Base-by-base conservation (phyloP, 179 eudicot species). In the Carnegiea gigantea region DNA sequence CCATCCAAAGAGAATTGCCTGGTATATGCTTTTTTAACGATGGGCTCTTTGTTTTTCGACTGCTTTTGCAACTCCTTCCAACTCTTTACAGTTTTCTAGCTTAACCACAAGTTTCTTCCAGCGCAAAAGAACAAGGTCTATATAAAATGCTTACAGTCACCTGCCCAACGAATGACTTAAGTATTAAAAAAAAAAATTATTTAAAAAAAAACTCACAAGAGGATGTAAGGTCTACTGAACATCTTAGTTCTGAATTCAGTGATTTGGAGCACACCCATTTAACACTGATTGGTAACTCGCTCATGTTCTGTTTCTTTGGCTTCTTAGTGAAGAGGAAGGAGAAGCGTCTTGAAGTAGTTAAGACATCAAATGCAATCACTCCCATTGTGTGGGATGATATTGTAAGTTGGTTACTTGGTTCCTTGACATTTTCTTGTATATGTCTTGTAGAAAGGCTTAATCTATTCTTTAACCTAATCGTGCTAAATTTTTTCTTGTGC, bases 351-450 rank as follows among this genome's bases (percentile, higher is more conserved):
- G 90, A 89, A 62, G 85, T 95, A 78, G 89, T 92, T 23, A 92
- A 91, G 83, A 92, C 97, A 85, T 86, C 91, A 79, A 95, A 92
- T 85, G 98, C 95, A 14, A 73, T 92, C 72, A 89, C 86, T 79
- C 99, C 99, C 44, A 88, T 95, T 53, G 88, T 92, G 40, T 94
- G 92, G 92, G 91, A 92, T 76, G 95, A 95, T 83, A 89, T 95
- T 70, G 99, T 95, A 88, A 89, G 98, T 82, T 59, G 26, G 77
- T 49, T 10, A 20, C 30, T 18, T 79, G 21, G 65, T n/a, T 68
- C 15, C 11, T 62, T 3, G 8, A 23, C 14, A 62, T n/a, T 62
- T 62, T 43, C 6, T 46, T 28, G 44, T 1, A 8, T 51, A 26
- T 53, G 17, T 24, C 7, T 38, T 43, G 46, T 33, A 62, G 54